phyloP scores from a whole-genome alignment of 164 flowering plant genomes.

The Piper betle region DNA sequence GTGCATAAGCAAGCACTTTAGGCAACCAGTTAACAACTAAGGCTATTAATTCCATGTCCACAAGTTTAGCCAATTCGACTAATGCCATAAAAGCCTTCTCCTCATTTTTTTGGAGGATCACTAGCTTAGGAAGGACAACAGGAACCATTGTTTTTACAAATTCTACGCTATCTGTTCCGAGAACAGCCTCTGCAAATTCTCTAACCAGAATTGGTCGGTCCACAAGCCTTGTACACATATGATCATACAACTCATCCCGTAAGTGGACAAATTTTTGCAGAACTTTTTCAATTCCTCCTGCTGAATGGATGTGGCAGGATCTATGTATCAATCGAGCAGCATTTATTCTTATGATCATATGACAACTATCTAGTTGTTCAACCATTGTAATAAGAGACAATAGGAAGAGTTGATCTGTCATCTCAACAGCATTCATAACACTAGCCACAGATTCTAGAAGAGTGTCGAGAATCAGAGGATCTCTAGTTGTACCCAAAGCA shows the following conservation, averaged over 20 bases:
- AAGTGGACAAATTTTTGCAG: slow-evolving; percentile 49
- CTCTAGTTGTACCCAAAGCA: slow-evolving; percentile 52
- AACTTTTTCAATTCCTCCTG: slow-evolving; percentile 55
- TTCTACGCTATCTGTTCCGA: slow-evolving; percentile 53
- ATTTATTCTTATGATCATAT: slow-evolving; percentile 51
- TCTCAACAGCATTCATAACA: slow-evolving; percentile 66
- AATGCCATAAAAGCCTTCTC: slow-evolving; percentile 42
- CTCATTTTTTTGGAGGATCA: slow-evolving; percentile 53
- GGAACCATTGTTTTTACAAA: slow-evolving; percentile 81
- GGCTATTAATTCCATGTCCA: slow-evolving; percentile 62
- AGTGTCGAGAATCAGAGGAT: slow-evolving; percentile 57
- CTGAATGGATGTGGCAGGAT: slow-evolving; percentile 56
- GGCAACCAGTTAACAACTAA: slow-evolving; percentile 77
- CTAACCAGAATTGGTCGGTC: slow-evolving; percentile 52
- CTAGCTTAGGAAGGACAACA: slow-evolving; percentile 88
- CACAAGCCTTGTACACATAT: slow-evolving; percentile 49
- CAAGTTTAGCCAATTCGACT: slow-evolving; percentile 55
- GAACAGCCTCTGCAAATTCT: slow-evolving; percentile 90
- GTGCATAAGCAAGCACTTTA: slow-evolving; percentile 92
- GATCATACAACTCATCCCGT: slow-evolving; percentile 67
- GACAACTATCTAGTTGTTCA: slow-evolving; percentile 78
- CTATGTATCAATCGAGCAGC: slow-evolving; percentile 60
- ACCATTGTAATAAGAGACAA: slow-evolving; percentile 63
- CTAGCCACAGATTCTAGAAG: slow-evolving; percentile 65
- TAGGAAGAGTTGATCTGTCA: slow-evolving; percentile 49